Evolutionary conservation across 2,329 filamentous ascomycete genomes (phyloP), one percentile per base, ranked within the genome.

Genomic region (Penicillium occitanis): DNA sequence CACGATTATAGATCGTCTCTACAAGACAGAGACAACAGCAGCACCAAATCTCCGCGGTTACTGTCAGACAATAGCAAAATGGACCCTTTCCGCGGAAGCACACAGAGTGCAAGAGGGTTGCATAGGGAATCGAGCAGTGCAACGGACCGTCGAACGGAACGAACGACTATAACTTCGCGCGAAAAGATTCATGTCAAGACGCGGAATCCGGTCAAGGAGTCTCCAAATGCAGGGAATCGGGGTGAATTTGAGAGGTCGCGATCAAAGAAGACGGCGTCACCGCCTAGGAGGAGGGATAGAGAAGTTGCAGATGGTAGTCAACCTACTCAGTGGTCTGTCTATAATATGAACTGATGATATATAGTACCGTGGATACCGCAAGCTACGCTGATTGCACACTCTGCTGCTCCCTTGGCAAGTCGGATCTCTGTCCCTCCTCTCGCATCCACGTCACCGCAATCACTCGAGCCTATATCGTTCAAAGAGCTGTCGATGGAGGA

Each of bases 351-450:
- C 62, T 66, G 46, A 66, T 44, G 25, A 33, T 28, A 25, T 70
- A 67, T 70, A 77, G 79, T 75, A 61, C 77, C 82, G 73, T 98
- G 95, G 95, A 89, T 88, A 65, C 94, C 95, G 0, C 86, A 92
- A 74, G 94, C 88, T 8, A 89, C 86, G 0, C 81, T 98, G 25
- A 82, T 93, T 66, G 87, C 91, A 58, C 86, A 87, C 67, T 88
- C 87, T 8, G 85, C 86, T 28, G 88, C 88, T 22, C 94, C 94
- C 2, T 81, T 96, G 58, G 91, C 92, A 1, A 89, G 82, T 66
- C 83, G 88, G 70, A 83, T 90, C 66, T 89, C 87, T 1, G 80
- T 85, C 11, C 86, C 88, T 55, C 87, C 87, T 14, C 74, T 86
- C 17, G 83, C 86, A 13, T 89, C 90, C 3, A 83, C 88, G 68